Evolutionary conservation across 495 filamentous ascomycete species (phyloP).

Genomic region (Aspergillus sclerotioniger): DNA sequence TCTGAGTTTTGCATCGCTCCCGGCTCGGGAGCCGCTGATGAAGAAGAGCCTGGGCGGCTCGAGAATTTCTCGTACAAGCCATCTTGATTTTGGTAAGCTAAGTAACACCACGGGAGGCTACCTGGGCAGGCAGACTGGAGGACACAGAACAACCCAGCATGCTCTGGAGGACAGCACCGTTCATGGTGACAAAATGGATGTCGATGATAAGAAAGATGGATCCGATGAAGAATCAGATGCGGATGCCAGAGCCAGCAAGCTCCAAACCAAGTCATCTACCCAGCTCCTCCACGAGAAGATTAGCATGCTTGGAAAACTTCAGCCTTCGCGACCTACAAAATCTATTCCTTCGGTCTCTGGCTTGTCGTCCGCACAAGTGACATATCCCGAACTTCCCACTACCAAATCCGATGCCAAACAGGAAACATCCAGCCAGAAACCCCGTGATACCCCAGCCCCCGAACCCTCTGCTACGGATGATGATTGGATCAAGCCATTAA

Average conservation of each 20-base stretch:
- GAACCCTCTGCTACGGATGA: slow-evolving; percentile 59
- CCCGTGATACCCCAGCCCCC: slow-evolving; percentile 21
- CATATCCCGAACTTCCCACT: slow-evolving; percentile 57
- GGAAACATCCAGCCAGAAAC: slow-evolving; percentile 26
- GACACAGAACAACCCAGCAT: slow-evolving; percentile 35
- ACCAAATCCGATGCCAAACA: slow-evolving; percentile 36
- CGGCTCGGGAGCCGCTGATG: slow-evolving; percentile 80
- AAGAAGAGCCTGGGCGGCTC: slow-evolving; percentile 77
- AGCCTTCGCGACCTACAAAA: slow-evolving; percentile 68
- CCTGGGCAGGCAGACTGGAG: slow-evolving; percentile 52
- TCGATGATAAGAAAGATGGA: slow-evolving; percentile 51
- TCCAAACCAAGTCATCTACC: slow-evolving; percentile 86
- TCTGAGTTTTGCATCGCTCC: slow-evolving; percentile 86
- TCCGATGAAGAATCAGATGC: slow-evolving; percentile 32
- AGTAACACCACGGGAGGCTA: slow-evolving; percentile 42
- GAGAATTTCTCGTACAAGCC: slow-evolving; percentile 71
- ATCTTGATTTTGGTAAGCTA: slow-evolving; percentile 64
- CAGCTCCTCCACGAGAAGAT: slow-evolving; percentile 90
- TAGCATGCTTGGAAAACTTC: slow-evolving; percentile 82
- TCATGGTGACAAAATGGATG: slow-evolving; percentile 55
- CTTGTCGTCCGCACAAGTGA: slow-evolving; percentile 35
- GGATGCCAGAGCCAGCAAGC: slow-evolving; percentile 41
- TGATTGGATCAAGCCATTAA: slow-evolving; percentile 78
- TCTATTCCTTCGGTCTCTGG: slow-evolving; percentile 56
- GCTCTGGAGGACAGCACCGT: slow-evolving; percentile 36